These are phyloP conservation scores for Gentiana straminea DNA, from an alignment of 257 asterid species.

Conservation along the genomic window DNA sequence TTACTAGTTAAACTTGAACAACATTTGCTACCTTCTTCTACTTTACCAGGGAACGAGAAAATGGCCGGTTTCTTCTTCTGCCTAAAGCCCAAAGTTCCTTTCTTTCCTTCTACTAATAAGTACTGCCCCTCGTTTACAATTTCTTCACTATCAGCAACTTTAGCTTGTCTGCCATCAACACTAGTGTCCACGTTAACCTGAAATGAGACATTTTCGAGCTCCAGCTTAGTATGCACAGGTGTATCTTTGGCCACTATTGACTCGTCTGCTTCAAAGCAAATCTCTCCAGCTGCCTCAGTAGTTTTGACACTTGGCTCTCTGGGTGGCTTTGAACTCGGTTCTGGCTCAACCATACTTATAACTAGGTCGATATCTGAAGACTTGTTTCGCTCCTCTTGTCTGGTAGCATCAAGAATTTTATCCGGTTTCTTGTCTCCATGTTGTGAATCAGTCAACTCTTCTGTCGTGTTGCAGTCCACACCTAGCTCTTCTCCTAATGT, in stretches of 20 bases:
- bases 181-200: background rate
- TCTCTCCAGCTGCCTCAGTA: constrained; percentile 13
- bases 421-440: constrained; percentile 9
- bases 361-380: background rate
- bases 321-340: constrained; percentile 19
- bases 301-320: constrained; percentile 20
- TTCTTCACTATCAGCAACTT: background rate
- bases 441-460: constrained; percentile 5
- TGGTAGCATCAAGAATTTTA: background rate
- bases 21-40: background rate
- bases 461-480: constrained; percentile 9
- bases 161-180: background rate
- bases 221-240: constrained; percentile 3
- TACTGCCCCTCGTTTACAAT: background rate
- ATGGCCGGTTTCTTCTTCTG: constrained; percentile 1
- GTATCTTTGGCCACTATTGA: background rate
- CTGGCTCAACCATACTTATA: constrained; percentile 5
- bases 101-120: background rate
- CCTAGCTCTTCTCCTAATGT: constrained; percentile 19
- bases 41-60: constrained; percentile 1
- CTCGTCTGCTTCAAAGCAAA: background rate
- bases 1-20: background rate
- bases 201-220: background rate
- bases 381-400: constrained; percentile 1
- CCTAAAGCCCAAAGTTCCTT: background rate